Evolutionary conservation across 2,329 filamentous ascomycete species (phyloP).

Genomic region (Botrytis sinoallii): DNA sequence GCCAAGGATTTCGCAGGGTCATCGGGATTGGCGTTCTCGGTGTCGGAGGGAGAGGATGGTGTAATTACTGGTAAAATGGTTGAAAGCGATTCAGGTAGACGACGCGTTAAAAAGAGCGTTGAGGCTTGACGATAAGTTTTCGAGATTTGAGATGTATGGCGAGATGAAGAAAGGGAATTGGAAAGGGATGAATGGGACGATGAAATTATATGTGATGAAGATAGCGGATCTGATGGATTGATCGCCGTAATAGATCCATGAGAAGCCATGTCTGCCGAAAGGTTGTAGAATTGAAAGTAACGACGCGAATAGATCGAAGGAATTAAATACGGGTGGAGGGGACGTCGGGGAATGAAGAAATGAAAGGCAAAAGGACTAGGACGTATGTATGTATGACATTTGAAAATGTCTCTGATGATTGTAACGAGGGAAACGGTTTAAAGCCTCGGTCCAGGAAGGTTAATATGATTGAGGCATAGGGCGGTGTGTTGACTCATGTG

Average conservation of each 20-base stretch:
- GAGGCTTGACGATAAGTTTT: slow-evolving; percentile 93
- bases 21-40: slow-evolving; percentile 39
- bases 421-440: background rate
- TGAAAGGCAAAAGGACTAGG: slow-evolving; percentile 1
- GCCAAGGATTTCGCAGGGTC: slow-evolving; percentile 41
- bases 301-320: background rate
- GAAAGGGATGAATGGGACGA: slow-evolving; percentile 69
- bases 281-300: background rate
- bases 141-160: slow-evolving; percentile 71
- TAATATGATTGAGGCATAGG: background rate
- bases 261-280: slow-evolving; percentile 29
- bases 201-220: slow-evolving; percentile 57
- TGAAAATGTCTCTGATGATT: slow-evolving; percentile 12
- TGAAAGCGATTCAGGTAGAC: slow-evolving; percentile 83
- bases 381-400: slow-evolving; percentile 9
- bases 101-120: slow-evolving; percentile 90
- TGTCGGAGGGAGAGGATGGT: slow-evolving; percentile 39
- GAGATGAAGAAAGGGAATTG: slow-evolving; percentile 53
- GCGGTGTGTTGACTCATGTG: slow-evolving; percentile 14
- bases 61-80: slow-evolving; percentile 81
- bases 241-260: slow-evolving; percentile 32
- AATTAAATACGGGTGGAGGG: background rate
- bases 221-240: slow-evolving; percentile 41
- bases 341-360: slow-evolving; percentile 14
- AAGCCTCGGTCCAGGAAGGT: slow-evolving; percentile 11